Evolutionary conservation across 2,329 filamentous ascomycete species (phyloP), one percentile per base, ranked within the genome.

Genomic region (Metarhizium brunneum): DNA sequence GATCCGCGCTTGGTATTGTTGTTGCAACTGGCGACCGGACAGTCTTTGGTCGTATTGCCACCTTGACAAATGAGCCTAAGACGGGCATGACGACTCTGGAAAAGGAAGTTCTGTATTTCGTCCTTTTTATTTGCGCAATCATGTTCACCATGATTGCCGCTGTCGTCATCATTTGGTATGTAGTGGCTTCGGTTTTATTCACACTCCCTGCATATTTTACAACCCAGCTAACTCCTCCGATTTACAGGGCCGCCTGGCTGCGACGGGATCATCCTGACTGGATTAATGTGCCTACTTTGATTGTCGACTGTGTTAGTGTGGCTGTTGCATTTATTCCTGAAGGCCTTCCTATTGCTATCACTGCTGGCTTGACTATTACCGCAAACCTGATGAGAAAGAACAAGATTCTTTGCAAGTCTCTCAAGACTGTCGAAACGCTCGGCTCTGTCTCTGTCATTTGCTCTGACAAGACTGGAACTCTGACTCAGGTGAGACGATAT

Each of bases 281-380:
- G 80, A 92, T 92, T 65, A 82, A 80, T 55, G 86, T 90, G 1
- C 80, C 87, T 0, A 80, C 79, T 2, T 73, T 92, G 29, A 90
- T 92, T 57, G 85, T 91, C 38, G 80, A 81, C 62, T 88, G 86
- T 60, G 87, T 91, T 49, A 83, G 79, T 45, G 81, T 89, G 1
- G 87, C 85, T 0, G 84, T 90, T 7, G 87, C 87, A 1, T 90
- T 90, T 65, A 88, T 91, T 14, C 87, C 88, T 0, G 87, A 90
- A 69, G 86, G 86, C 6, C 72, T 89, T 0, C 86, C 86, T 0
- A 85, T 90, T 52, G 85, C 86, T 0, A 71, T 89, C 40, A 86
- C 85, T 0, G 82, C 84, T 1, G 86, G 83, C 18, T 74, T 92
- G 60, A 90, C 87, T 0, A 91, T 92, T 57, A 86, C 83, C 1